phyloP scores from a whole-genome alignment of 2,329 filamentous ascomycete species.

The Pleurostoma richardsiae region DNA sequence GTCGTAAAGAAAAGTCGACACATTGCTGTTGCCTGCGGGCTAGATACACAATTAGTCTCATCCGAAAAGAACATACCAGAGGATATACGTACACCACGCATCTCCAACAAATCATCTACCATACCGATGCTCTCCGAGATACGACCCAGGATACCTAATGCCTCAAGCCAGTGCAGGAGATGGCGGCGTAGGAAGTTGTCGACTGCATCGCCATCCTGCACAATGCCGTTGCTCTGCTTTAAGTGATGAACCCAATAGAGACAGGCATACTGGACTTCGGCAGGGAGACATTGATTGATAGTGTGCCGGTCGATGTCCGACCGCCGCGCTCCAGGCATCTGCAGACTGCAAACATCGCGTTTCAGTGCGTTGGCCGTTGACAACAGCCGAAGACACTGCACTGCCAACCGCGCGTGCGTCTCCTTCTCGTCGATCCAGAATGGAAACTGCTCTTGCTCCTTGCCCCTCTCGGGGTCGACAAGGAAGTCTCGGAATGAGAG shows the following conservation, averaged over 20 bases:
- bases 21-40: too few relatives aligned
- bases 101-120: neutral
- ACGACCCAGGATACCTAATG: conserved; percentile 24
- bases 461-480: conserved; percentile 16
- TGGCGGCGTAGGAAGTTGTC: conserved; percentile 28
- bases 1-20: too few relatives aligned
- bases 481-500: conserved; percentile 33
- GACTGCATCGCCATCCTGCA: conserved; percentile 18
- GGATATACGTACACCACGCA: neutral
- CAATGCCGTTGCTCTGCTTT: conserved; percentile 15
- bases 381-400: conserved; percentile 28
- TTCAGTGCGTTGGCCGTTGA: conserved; percentile 17
- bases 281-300: conserved; percentile 16
- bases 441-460: conserved; percentile 11
- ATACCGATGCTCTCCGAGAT: conserved; percentile 3
- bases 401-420: conserved; percentile 22
- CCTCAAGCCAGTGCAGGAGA: conserved; percentile 36
- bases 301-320: conserved; percentile 13
- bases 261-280: conserved; percentile 31
- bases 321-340: conserved; percentile 15
- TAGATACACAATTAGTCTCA: conserved; percentile 4
- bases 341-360: conserved; percentile 26
- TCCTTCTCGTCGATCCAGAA: conserved; percentile 30
- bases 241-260: conserved; percentile 28
- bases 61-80: neutral